These are phyloP conservation scores for Usnea hakonensis DNA, from an alignment of 495 filamentous ascomycete genomes.

Conservation along the genomic window DNA sequence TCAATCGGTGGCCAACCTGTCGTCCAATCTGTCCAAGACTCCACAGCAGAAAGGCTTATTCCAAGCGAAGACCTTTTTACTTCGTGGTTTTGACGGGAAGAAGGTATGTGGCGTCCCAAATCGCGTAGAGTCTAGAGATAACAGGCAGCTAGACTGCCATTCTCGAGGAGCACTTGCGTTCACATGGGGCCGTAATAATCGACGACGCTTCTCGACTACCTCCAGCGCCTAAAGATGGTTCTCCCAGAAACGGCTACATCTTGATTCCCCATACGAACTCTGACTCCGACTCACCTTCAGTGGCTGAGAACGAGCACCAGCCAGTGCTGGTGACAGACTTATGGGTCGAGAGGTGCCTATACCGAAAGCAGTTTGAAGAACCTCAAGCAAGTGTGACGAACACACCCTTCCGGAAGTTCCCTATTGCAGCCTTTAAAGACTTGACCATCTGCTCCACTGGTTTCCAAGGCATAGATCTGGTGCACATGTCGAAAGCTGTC, in stretches of 20 bases:
- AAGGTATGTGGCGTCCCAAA: conserved; percentile 31
- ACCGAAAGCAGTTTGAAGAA: conserved; percentile 59
- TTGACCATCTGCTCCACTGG: conserved; percentile 71
- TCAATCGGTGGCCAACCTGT: not conserved
- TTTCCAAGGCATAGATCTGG: conserved; percentile 74
- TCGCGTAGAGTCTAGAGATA: not conserved
- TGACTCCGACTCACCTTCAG: conserved; percentile 31
- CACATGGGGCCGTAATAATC: conserved; percentile 46
- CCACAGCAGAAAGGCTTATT: conserved; percentile 39
- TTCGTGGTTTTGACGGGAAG: conserved; percentile 56
- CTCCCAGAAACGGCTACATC: conserved; percentile 40
- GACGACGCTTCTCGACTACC: conserved; percentile 35
- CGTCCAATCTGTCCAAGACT: not conserved
- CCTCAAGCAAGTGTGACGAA: conserved; percentile 66
- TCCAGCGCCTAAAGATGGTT: conserved; percentile 34
- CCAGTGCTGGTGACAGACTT: conserved; percentile 69
- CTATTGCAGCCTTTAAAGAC: conserved; percentile 57
- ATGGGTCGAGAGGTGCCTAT: conserved; percentile 84
- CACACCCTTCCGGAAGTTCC: conserved; percentile 62
- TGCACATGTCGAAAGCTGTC: conserved; percentile 72
- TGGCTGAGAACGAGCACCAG: conserved; percentile 38
- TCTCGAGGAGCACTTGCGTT: conserved; percentile 44
- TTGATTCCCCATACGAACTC: conserved; percentile 49
- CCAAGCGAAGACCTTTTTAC: conserved; percentile 49
- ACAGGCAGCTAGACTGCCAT: conserved; percentile 32